Evolutionary conservation across 1,284 basidiomycete genomes (phyloP).

Genomic region (Tilletia walkeri): DNA sequence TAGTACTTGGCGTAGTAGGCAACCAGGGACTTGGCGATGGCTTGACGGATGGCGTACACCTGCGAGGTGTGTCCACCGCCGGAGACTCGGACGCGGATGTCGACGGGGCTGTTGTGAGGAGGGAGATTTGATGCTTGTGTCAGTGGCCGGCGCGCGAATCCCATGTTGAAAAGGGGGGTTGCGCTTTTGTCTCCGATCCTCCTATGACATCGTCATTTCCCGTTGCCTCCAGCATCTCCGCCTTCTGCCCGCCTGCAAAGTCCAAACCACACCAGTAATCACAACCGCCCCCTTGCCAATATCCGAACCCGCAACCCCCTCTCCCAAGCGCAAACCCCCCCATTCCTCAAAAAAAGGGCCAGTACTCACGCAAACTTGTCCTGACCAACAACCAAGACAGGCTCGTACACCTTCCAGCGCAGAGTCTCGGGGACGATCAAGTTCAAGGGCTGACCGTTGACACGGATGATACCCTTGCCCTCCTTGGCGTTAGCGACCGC

Average conservation of each 20-base stretch:
- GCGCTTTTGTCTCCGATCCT: no score
- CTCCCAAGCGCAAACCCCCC: no score
- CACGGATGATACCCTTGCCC: constrained; percentile 93
- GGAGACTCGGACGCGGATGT: constrained; percentile 97
- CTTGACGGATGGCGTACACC: constrained; percentile 98
- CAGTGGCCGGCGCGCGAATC: no score
- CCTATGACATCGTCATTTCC: no score
- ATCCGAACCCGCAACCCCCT: no score
- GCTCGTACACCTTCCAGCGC: constrained; percentile 96
- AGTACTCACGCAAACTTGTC: constrained; percentile 56
- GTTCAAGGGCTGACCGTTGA: constrained; percentile 94
- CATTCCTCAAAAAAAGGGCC: not conserved
- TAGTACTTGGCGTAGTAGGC: constrained; percentile 98
- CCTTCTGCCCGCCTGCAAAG: no score
- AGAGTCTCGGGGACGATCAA: constrained; percentile 86
- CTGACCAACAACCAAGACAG: constrained; percentile 55
- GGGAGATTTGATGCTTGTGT: not conserved
- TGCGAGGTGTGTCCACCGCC: constrained; percentile 99
- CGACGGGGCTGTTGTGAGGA: constrained; percentile 60
- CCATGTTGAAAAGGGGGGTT: no score
- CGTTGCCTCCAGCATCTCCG: no score
- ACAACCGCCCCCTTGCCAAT: no score
- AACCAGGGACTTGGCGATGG: constrained; percentile 95
- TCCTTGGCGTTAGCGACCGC: constrained; percentile 61
- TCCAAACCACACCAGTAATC: no score